Evolutionary conservation across 225 moss, liverwort and hornwort species (phyloP).

Genomic region (Pseudisothecium myosuroides): DNA sequence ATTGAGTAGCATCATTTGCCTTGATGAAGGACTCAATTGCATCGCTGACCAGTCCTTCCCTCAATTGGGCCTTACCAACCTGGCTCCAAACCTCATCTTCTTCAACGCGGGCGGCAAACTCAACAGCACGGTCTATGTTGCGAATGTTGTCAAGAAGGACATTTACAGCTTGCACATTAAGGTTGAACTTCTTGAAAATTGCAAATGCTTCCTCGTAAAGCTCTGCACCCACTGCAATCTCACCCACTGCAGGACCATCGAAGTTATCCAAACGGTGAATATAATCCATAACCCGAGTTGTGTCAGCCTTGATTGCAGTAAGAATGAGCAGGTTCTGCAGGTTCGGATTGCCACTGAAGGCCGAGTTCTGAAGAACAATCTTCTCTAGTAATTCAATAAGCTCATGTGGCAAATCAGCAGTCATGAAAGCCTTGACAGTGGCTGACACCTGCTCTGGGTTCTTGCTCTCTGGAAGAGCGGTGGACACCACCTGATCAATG

Average conservation of each 20-base stretch:
- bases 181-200: slow-evolving; percentile 96
- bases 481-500: slow-evolving; percentile 98
- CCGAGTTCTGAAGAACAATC: slow-evolving; percentile 94
- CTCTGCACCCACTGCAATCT: slow-evolving; percentile 89
- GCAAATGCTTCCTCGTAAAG: slow-evolving; percentile 96
- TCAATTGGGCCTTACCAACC: slow-evolving; percentile 85
- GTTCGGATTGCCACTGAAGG: slow-evolving; percentile 97
- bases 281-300: slow-evolving; percentile 93
- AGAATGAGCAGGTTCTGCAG: slow-evolving; percentile 93
- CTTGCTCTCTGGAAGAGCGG: slow-evolving; percentile 97
- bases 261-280: slow-evolving; percentile 95
- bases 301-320: slow-evolving; percentile 97
- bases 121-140: slow-evolving; percentile 84
- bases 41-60: slow-evolving; percentile 48
- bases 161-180: slow-evolving; percentile 96
- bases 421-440: slow-evolving; percentile 99
- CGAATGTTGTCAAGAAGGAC: slow-evolving; percentile 88
- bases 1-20: slow-evolving; percentile 55
- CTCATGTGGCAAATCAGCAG: slow-evolving; percentile 95
- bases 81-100: slow-evolving; percentile 98
- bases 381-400: slow-evolving; percentile 95
- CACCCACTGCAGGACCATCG: slow-evolving; percentile 96
- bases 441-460: slow-evolving; percentile 98
- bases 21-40: slow-evolving; percentile 57
- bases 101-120: slow-evolving; percentile 94